Evolutionary conservation across 2,329 filamentous ascomycete species (phyloP), one percentile per base, ranked within the genome.

Genomic region (Rhinocladiella similis): DNA sequence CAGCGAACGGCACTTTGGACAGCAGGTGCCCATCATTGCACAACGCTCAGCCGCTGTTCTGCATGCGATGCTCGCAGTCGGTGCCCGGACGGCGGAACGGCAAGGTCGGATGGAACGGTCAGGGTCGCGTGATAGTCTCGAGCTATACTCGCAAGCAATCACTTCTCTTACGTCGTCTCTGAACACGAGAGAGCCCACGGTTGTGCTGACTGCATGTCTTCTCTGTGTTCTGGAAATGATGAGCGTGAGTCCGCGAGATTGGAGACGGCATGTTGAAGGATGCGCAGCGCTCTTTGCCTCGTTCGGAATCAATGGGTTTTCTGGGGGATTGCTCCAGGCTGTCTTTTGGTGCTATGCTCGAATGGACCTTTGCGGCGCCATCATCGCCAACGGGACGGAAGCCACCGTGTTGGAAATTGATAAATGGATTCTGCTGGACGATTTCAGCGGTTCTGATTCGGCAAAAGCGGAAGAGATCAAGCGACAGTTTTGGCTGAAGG

Each of bases 321-420:
- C 74, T 5, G 77, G 78, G 2, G 81, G 80, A 0, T 64, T 83
- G 16, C 67, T 79, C 5, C 79, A 81, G 61, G 80, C 80, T 0
- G 71, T 83, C 0, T 84, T 83, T 59, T 84, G 81, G 81, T 83
- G 80, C 61, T 83, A 82, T 63, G 80, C 78, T 0, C 73, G 81
- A 42, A 83, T 83, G 80, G 81, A 84, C 63, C 63, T 82, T 2
- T 83, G 80, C 56, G 80, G 78, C 35, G 79, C 78, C 2, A 72
- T 84, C 13, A 83, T 85, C 19, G 82, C 79, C 0, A 73, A 73
- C 36, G 77, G 77, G 0, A 77, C 76, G 0, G 73, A 80, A 42
- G 76, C 72, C 16, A 77, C 78, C 0, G 74, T 82, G 2, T 73
- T 83, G 1, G 75, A 75, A 2, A 72, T 81, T 2, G 70, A 74